Base-by-base conservation (phyloP, 768 basidiomycete genomes). In the Podaxis rugospora region DNA sequence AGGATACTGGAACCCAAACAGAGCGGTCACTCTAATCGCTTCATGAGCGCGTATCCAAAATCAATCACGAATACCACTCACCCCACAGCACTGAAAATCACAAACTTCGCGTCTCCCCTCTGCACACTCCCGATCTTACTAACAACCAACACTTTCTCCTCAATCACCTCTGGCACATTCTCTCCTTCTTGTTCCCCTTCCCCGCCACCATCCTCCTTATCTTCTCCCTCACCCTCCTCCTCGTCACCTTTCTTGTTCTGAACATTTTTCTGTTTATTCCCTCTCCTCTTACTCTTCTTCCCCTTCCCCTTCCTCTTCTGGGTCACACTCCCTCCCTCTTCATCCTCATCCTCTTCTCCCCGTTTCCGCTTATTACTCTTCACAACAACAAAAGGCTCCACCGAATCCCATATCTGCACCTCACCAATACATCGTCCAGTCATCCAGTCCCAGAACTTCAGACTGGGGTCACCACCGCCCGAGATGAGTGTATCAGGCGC, bases 391-490 rank as follows among this genome's bases (percentile, higher is more conserved):
- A 79, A 86, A 0, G 80, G 82, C 58, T 80, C 76, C 14, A 86
- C 78, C 0, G 69, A 66, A 5, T 78, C 71, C 60, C 72, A 71
- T 18, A 95, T 76, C 3, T 71, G 66, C 9, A 96, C 74, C 40
- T 85, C 80, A 32, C 76, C 74, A 37, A 80, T 71, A 39, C 84
- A 69, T 37, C 66, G 65, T 0, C 94, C 95, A 0, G 76, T 75
- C 72, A 86, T 81, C 87, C 89, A 92, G 63, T 92, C 82, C 92
- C 92, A 95, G 6, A 93, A 62, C 67, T 88, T 89, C 18, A 96
- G 70, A 57, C 79, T 74, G 0, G 82, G 76, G 66, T 98, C 96
- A 0, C 95, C 96, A 10, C 96, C 96, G 5, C 92, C 96, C 0
- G 93, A 95, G 7, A 98, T 78, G 23, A 99, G 77, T 32, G 68